Evolutionary conservation across 75 land plant species (phyloP).

Genomic region (Selaginella moellendorffii): DNA sequence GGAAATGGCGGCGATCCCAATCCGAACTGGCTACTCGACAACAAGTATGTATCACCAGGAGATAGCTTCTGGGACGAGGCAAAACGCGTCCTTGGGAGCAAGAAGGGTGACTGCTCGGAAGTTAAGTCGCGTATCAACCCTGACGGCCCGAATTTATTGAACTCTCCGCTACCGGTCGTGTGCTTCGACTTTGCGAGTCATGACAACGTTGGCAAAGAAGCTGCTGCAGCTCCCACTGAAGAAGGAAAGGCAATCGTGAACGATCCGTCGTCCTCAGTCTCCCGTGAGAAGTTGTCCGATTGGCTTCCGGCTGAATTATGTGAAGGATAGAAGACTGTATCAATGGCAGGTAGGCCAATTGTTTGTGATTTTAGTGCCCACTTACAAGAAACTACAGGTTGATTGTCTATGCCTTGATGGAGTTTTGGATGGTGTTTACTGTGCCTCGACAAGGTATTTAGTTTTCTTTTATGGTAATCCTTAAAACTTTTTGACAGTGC

Average conservation of each 20-base stretch:
- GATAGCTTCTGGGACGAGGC: slow-evolving; percentile 94
- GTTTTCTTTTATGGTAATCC: background rate
- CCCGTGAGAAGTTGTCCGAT: slow-evolving; percentile 27
- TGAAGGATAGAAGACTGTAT: slow-evolving; percentile 50
- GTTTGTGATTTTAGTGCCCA: too few species aligned
- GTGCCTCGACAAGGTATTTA: slow-evolving; percentile 90
- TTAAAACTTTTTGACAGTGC: slow-evolving; percentile 42
- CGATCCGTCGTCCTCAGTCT: slow-evolving; percentile 17
- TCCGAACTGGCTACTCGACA: background rate
- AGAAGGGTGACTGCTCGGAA: slow-evolving; percentile 4
- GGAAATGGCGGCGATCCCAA: background rate
- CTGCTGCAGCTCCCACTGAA: too few species aligned
- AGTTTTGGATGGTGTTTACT: slow-evolving; percentile 80
- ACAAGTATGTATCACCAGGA: slow-evolving; percentile 20
- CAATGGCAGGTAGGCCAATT: slow-evolving; percentile 76
- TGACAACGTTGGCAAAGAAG: too few species aligned
- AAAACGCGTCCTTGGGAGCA: slow-evolving; percentile 16
- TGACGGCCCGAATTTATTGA: too few species aligned
- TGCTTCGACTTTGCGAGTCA: slow-evolving; percentile 57
- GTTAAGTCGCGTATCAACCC: background rate
- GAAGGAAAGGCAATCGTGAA: background rate
- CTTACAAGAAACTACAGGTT: slow-evolving; percentile 28
- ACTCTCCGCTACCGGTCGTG: slow-evolving; percentile 59
- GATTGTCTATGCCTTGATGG: slow-evolving; percentile 86
- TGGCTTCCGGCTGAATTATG: slow-evolving; percentile 86